These are phyloP conservation scores for Tagetes erecta DNA, from an alignment of 129 eudicot genomes.

Conservation along the genomic window DNA sequence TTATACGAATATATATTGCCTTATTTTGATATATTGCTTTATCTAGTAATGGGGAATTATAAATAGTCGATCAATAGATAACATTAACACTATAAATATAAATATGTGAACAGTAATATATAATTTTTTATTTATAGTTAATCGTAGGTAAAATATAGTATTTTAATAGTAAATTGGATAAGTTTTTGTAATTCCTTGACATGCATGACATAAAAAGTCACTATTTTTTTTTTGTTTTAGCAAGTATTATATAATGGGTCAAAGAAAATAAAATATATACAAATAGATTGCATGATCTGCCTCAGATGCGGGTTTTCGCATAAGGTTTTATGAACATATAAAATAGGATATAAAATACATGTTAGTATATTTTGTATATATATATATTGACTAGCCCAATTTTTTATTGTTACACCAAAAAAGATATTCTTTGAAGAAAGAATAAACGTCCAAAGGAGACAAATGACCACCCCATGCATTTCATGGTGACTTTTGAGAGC, in stretches of 20 bases:
- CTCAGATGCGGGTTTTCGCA: conserved; percentile 16
- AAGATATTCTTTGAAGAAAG: conserved; percentile 17
- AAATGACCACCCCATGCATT: conserved; percentile 12
- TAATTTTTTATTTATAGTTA: neutral
- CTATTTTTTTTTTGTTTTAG: neutral
- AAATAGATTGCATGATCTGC: neutral
- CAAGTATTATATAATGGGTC: neutral
- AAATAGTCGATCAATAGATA: too few species aligned
- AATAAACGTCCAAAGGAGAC: conserved; percentile 13
- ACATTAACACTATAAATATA: too few species aligned
- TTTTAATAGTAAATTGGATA: neutral
- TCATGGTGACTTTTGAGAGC: conserved; percentile 5
- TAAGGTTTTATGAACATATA: conserved; percentile 1
- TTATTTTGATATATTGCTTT: too few species aligned
- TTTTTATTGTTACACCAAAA: neutral
- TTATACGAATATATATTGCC: too few species aligned
- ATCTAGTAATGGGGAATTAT: too few species aligned
- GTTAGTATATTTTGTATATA: neutral
- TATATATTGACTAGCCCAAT: neutral
- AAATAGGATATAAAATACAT: neutral
- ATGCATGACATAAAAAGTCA: neutral
- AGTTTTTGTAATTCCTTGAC: neutral
- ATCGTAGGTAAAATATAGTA: neutral
- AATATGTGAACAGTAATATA: too few species aligned
- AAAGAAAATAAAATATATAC: neutral